Percentiles rank a stretch among this genome's conserved stretches.
phyloP scores from a whole-genome alignment of 2,329 filamentous ascomycete genomes.

The Fusarium nodosum region DNA sequence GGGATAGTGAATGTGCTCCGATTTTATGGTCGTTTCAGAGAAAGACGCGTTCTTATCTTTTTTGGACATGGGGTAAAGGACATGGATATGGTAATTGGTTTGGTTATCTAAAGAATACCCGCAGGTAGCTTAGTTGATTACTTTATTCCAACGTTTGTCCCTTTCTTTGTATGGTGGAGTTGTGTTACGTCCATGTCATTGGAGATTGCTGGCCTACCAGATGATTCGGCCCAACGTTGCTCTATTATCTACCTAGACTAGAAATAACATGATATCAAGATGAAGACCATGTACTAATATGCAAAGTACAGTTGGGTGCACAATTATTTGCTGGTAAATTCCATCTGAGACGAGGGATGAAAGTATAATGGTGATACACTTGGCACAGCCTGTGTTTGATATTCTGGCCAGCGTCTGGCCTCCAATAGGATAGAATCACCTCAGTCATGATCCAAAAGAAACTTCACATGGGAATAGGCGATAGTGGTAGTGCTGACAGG shows the following conservation, averaged over 20 bases:
- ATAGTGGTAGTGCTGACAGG: not conserved
- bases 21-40: conserved; percentile 10
- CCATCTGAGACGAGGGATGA: too few species aligned
- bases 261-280: not conserved
- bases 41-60: not conserved
- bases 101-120: not conserved
- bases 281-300: not conserved
- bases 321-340: not conserved
- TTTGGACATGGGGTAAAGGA: not conserved
- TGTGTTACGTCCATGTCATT: not conserved
- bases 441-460: not conserved
- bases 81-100: not conserved
- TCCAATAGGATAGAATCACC: not conserved
- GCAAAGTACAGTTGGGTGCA: not conserved
- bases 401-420: not conserved
- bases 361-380: not conserved
- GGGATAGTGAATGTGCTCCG: conserved; percentile 17
- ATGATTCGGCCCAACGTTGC: not conserved
- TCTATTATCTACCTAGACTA: not conserved
- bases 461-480: not conserved
- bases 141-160: conserved; percentile 19
- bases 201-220: not conserved
- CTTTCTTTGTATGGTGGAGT: not conserved
- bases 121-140: not conserved
- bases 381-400: not conserved